Evolutionary conservation across 192 early-diverging fungal species (phyloP).

Genomic region (Coemansia sp.): DNA sequence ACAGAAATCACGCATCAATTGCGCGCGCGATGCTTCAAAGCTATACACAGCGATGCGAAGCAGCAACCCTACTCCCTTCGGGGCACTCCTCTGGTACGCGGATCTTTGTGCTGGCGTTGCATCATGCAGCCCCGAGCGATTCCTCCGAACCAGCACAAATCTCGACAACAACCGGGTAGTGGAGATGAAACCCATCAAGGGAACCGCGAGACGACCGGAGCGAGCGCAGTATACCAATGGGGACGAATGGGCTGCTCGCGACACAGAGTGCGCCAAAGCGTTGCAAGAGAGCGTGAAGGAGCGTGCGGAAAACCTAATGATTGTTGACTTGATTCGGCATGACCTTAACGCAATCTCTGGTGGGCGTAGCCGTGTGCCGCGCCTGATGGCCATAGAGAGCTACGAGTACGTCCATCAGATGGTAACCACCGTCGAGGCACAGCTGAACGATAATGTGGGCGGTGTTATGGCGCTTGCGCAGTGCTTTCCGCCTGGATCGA

Average conservation of each 20-base stretch:
- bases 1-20: neutral
- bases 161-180: constrained; percentile 36
- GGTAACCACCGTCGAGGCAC: constrained; percentile 80
- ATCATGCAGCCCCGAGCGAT: constrained; percentile 82
- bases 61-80: constrained; percentile 88
- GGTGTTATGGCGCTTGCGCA: constrained; percentile 70
- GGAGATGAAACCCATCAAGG: constrained; percentile 98
- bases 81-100: constrained; percentile 67
- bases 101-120: constrained; percentile 44
- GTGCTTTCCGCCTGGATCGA: constrained; percentile 94
- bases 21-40: neutral
- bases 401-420: constrained; percentile 93
- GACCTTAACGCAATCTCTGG: constrained; percentile 80
- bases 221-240: constrained; percentile 1
- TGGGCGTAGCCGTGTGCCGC: constrained; percentile 71
- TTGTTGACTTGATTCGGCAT: constrained; percentile 95
- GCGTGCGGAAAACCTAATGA: constrained; percentile 97
- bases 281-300: constrained; percentile 82
- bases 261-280: constrained; percentile 15
- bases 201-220: constrained; percentile 58
- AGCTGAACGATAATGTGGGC: constrained; percentile 62
- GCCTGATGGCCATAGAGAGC: constrained; percentile 86
- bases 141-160: constrained; percentile 58
- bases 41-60: constrained; percentile 59
- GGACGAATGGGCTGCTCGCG: constrained; percentile 22